Evolutionary conservation across 148 eudicot species (phyloP).

Genomic region (Cornus controversa): DNA sequence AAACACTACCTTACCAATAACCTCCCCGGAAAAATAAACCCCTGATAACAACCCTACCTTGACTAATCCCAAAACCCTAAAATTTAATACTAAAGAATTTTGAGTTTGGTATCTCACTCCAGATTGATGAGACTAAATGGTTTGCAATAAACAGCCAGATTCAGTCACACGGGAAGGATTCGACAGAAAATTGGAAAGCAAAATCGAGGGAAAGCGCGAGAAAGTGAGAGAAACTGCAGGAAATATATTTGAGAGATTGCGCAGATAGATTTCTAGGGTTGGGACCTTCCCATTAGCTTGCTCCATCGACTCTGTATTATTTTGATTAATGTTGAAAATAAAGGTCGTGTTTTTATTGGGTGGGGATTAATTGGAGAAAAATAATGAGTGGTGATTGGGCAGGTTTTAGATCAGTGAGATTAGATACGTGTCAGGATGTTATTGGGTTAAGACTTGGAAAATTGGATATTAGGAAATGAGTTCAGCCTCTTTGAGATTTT

Average conservation of each 20-base stretch:
- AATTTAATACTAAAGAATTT: not conserved
- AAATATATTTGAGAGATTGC: not conserved
- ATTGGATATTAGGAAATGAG: too few relatives aligned
- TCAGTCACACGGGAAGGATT: slow-evolving; percentile 11
- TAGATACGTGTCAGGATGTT: not conserved
- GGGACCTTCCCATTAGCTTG: slow-evolving; percentile 4
- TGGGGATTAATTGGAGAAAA: not conserved
- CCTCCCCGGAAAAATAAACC: not conserved
- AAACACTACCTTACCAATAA: not conserved
- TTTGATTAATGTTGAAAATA: not conserved
- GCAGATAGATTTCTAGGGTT: slow-evolving; percentile 7
- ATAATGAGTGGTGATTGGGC: not conserved
- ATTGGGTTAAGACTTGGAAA: not conserved
- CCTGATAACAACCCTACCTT: slow-evolving; percentile 7
- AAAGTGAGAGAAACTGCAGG: not conserved
- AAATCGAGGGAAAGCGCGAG: not conserved
- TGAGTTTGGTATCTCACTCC: slow-evolving; percentile 3
- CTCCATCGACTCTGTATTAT: not conserved
- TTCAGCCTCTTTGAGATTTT: too few relatives aligned
- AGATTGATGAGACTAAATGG: not conserved
- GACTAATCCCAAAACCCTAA: not conserved
- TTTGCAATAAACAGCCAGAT: slow-evolving; percentile 13
- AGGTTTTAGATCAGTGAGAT: not conserved
- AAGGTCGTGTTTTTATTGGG: not conserved
- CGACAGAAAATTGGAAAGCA: not conserved